Evolutionary conservation across 2,329 filamentous ascomycete genomes (phyloP).

Genomic region (Diaporthe nobilis): DNA sequence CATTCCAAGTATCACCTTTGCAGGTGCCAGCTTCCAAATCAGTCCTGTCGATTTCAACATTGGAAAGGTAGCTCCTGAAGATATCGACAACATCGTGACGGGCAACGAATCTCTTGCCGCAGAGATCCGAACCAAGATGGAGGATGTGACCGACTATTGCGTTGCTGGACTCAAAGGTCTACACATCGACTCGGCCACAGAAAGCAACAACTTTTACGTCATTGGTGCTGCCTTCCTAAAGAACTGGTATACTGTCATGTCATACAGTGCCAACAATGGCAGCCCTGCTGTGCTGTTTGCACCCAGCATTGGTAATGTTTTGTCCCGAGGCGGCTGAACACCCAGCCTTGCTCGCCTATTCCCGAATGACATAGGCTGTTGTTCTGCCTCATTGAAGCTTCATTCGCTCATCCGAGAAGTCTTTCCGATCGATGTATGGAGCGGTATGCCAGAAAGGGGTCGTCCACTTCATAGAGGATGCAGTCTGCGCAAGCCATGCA

Average conservation of each 20-base stretch:
- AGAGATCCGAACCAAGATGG: too few species aligned
- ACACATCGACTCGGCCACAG: background rate
- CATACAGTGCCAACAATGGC: slow-evolving; percentile 6
- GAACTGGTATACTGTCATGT: slow-evolving; percentile 7
- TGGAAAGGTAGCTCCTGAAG: background rate
- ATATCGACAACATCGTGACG: background rate
- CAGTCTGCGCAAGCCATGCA: background rate
- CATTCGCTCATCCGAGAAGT: background rate
- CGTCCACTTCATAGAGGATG: background rate
- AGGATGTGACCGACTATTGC: background rate
- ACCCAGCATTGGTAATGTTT: background rate
- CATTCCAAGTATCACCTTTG: background rate
- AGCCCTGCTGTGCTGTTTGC: background rate
- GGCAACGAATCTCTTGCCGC: background rate
- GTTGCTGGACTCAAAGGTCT: background rate
- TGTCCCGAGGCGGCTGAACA: background rate
- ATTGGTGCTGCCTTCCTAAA: background rate
- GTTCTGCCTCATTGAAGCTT: background rate
- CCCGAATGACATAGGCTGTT: too few species aligned
- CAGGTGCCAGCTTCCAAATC: background rate
- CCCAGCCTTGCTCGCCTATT: too few species aligned
- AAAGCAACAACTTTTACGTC: background rate
- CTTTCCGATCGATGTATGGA: background rate
- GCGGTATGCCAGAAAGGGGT: background rate
- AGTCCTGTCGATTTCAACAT: background rate